Evolutionary conservation across 2,329 filamentous ascomycete species (phyloP).

Genomic region (Aspergillus sp.): DNA sequence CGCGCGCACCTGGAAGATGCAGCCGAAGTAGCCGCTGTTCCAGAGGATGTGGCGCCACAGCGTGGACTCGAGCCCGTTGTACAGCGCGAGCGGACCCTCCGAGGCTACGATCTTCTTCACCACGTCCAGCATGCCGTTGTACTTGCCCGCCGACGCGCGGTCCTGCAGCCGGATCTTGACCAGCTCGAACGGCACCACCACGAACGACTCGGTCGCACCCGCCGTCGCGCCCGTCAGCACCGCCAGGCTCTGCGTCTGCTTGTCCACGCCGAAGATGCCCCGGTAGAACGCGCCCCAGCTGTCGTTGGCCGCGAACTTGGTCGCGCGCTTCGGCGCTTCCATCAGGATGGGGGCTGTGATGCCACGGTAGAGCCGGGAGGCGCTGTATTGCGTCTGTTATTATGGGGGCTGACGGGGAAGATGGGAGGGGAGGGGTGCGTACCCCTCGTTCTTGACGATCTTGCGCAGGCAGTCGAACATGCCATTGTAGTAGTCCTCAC

Average conservation of each 20-base stretch:
- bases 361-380: slow-evolving; percentile 89
- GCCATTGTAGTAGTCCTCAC: slow-evolving; percentile 86
- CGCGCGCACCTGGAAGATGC: slow-evolving; percentile 92
- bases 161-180: slow-evolving; percentile 99
- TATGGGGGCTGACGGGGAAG: not conserved
- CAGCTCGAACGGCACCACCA: slow-evolving; percentile 96
- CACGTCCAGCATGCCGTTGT: slow-evolving; percentile 53
- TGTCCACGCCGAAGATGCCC: slow-evolving; percentile 73
- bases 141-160: slow-evolving; percentile 80
- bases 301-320: slow-evolving; percentile 98
- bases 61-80: slow-evolving; percentile 95
- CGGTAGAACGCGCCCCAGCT: slow-evolving; percentile 96
- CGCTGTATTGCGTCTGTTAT: slow-evolving; percentile 46
- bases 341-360: slow-evolving; percentile 95
- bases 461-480: slow-evolving; percentile 98
- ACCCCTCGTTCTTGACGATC: slow-evolving; percentile 96
- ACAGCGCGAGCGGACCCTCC: slow-evolving; percentile 83
- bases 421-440: slow-evolving; percentile 30
- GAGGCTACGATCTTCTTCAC: slow-evolving; percentile 68
- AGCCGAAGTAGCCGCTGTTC: slow-evolving; percentile 97
- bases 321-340: slow-evolving; percentile 94
- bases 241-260: slow-evolving; percentile 90
- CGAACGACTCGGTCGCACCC: slow-evolving; percentile 92
- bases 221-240: slow-evolving; percentile 91
- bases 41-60: slow-evolving; percentile 93